Evolutionary conservation across 169 alveolate species (phyloP).

Genomic region (Cytauxzoon felis): DNA sequence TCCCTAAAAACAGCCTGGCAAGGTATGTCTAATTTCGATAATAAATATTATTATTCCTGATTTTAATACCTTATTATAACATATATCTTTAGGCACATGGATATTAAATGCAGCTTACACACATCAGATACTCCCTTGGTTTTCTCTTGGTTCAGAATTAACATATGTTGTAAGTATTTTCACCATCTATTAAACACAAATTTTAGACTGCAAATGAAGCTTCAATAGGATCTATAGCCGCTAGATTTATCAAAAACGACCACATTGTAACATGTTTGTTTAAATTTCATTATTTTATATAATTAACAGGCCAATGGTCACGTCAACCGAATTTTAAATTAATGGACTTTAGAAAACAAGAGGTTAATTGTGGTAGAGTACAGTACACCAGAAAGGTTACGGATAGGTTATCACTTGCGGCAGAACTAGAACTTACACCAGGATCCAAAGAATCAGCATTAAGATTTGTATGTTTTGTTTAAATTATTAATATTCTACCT

Average conservation of each 20-base stretch:
- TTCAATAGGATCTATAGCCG: conserved; percentile 83
- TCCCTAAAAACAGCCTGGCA: conserved; percentile 83
- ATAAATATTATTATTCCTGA: neutral
- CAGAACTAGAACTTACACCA: conserved; percentile 83
- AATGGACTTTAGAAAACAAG: conserved; percentile 69
- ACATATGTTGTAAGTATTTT: conserved; percentile 72
- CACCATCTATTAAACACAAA: neutral
- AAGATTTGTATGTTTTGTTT: conserved; percentile 24
- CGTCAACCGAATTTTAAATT: conserved; percentile 84
- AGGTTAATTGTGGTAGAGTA: conserved; percentile 69
- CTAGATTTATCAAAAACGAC: conserved; percentile 77
- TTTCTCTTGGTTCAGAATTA: conserved; percentile 86
- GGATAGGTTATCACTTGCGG: conserved; percentile 83
- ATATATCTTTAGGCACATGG: conserved; percentile 73
- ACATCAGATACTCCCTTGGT: conserved; percentile 75
- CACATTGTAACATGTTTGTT: conserved; percentile 60
- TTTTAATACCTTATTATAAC: neutral
- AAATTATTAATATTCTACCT: neutral
- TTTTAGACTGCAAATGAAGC: conserved; percentile 77
- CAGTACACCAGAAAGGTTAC: conserved; percentile 78
- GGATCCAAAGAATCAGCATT: conserved; percentile 75
- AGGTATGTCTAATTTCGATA: conserved; percentile 21
- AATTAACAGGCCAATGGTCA: conserved; percentile 57
- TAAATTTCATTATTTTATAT: neutral
- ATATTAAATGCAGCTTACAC: conserved; percentile 80